A percentile compares a stretch with the other conserved stretches of the same genome.
Evolutionary conservation across 345 rosid genomes (phyloP).

Genomic region (Dovyalis caffra): DNA sequence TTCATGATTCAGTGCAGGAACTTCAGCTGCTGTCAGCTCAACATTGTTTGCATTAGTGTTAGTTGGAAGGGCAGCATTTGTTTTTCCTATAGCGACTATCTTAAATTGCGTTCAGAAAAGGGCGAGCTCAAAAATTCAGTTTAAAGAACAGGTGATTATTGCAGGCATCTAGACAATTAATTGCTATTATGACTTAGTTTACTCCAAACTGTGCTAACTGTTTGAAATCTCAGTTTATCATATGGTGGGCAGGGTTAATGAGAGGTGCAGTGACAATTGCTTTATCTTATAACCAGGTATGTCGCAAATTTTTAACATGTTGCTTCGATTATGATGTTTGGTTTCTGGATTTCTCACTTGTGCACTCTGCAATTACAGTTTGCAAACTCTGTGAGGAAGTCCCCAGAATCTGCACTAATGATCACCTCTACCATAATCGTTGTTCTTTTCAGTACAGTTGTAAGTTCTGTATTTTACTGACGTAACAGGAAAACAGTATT

Average conservation of each 20-base stretch:
- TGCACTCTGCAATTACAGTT: slow-evolving; percentile 42
- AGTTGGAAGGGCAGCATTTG: slow-evolving; percentile 66
- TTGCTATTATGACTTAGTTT: slow-evolving; percentile 1
- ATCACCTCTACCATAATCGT: slow-evolving; percentile 59
- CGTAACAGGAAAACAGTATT: too few relatives aligned
- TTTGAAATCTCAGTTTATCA: slow-evolving; percentile 48
- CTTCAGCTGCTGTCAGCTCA: slow-evolving; percentile 49
- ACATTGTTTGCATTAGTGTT: slow-evolving; percentile 47
- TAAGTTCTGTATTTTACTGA: slow-evolving; percentile 21
- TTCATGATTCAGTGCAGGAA: slow-evolving; percentile 42
- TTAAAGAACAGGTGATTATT: slow-evolving; percentile 49
- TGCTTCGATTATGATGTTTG: neutral
- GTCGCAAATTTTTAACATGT: neutral
- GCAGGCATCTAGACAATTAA: neutral
- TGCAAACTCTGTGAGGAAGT: slow-evolving; percentile 4
- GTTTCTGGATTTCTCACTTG: neutral
- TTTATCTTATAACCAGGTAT: slow-evolving; percentile 53
- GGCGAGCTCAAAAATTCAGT: slow-evolving; percentile 35
- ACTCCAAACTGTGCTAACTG: slow-evolving; percentile 10
- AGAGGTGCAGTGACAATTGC: slow-evolving; percentile 81
- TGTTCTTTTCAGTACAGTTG: slow-evolving; percentile 67
- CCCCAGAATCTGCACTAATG: slow-evolving; percentile 43
- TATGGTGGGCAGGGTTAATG: slow-evolving; percentile 85
- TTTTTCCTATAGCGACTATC: slow-evolving; percentile 55
- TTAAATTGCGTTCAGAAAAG: slow-evolving; percentile 32